Conservation (phyloP, 192 early-diverging fungal genomes). For the Coemansia sp. region DNA sequence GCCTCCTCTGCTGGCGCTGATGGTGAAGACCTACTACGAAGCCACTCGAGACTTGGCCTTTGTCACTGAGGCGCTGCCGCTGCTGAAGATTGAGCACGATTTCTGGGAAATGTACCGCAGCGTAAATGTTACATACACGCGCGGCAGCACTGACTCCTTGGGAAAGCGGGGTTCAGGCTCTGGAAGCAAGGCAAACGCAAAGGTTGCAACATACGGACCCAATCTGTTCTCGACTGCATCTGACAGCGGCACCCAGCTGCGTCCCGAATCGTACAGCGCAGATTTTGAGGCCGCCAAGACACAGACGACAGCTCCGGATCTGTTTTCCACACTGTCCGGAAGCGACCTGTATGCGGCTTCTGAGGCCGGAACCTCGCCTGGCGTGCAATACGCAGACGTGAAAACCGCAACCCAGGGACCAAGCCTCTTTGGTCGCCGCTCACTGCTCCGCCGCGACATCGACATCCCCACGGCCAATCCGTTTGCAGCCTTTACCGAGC, state of each 20-base stretch:
- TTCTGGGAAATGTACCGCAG: constrained; percentile 65
- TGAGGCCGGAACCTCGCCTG: constrained; percentile 36
- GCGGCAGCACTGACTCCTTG: constrained; percentile 5
- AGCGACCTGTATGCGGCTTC: constrained; percentile 30
- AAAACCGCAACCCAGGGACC: constrained; percentile 18
- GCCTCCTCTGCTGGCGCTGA: constrained; percentile 67
- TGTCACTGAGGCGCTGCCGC: constrained; percentile 58
- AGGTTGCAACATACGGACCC: constrained; percentile 29
- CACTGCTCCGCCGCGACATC: constrained; percentile 21
- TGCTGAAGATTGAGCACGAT: constrained; percentile 61
- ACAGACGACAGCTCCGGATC: constrained; percentile 1
- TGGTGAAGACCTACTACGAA: constrained; percentile 65
- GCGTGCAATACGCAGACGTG: constrained; percentile 34
- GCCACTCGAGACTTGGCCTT: constrained; percentile 59
- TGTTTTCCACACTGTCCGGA: constrained; percentile 7
- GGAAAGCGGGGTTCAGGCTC: constrained; percentile 15
- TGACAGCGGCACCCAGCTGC: neutral
- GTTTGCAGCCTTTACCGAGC: constrained; percentile 25
- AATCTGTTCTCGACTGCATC: constrained; percentile 22
- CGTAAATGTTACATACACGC: constrained; percentile 36
- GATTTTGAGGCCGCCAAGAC: constrained; percentile 22
- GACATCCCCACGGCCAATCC: constrained; percentile 29
- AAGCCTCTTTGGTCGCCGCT: constrained; percentile 20
- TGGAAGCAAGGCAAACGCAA: constrained; percentile 13
- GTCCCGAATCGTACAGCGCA: constrained; percentile 23